Base-by-base conservation (phyloP, 169 alveolate species). In the Cardiosporidium cionae region DNA sequence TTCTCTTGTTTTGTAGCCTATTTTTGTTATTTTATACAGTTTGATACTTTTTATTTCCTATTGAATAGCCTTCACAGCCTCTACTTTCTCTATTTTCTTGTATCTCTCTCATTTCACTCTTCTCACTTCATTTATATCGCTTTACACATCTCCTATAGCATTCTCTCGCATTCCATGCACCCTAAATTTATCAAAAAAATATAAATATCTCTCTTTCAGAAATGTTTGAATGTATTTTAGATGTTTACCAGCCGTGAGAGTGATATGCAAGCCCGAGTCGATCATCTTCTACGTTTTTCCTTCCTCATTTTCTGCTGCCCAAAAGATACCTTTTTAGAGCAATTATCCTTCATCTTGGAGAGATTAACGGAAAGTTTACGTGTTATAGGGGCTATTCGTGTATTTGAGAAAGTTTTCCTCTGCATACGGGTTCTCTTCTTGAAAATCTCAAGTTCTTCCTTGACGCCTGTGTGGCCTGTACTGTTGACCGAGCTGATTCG, bases 241-340 rank as follows among this genome's bases (percentile, higher is more conserved):
- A n/a, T 44, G n/a, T 44, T 44, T n/a, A 44, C 58, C 16, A 44
- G 58, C 58, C 16, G n/a, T 16, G 58, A 44, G n/a, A n/a, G n/a
- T 44, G 58, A 44, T n/a, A 44, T 44, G 27, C 58, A 44, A 44
- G 27, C n/a, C 16, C 58, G 84, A 9, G 68, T 70, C 27, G 29
- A 32, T 7, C 81, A 78, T 4, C 65, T 78, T 25, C 71, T 72
- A 44, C 67, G 91, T 37, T 72, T 86, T 71, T 81, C 89, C 35
- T 81, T 86, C 64, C 76, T 86, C 67, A 83, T 86, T 65, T 86
- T 80, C 74, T 83, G 84, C 31, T 86, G 89, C 36, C 91, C 89
- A 0, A 75, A 82, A 75, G 80, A 86, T 78, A 74, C 83, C 23
- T 86, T 83, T 63, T 76, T 84, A 28, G 37, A 54, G 34, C 87